These are phyloP conservation scores for Rutstroemia sp. DNA, from an alignment of 2,329 filamentous ascomycete genomes.

Conservation along the genomic window DNA sequence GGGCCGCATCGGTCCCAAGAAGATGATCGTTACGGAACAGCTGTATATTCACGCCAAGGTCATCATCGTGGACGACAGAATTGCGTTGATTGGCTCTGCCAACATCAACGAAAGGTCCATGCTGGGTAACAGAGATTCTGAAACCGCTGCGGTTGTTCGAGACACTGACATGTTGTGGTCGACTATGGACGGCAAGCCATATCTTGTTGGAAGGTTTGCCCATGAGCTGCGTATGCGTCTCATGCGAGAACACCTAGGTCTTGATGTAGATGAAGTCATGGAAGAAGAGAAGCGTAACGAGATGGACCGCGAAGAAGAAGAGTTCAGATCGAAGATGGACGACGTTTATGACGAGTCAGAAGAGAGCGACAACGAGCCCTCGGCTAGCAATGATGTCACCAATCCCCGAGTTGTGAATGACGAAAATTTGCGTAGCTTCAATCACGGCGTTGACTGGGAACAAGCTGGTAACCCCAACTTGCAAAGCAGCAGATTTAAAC, in stretches of 20 bases:
- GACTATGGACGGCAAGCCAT: constrained; percentile 83
- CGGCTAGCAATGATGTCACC: constrained; percentile 19
- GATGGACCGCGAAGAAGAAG: constrained; percentile 44
- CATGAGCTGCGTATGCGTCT: constrained; percentile 87
- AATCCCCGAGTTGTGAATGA: constrained; percentile 41
- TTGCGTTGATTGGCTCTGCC: constrained; percentile 90
- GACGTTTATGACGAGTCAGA: constrained; percentile 50
- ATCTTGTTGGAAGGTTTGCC: constrained; percentile 84
- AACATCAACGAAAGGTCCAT: constrained; percentile 99
- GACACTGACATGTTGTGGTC: constrained; percentile 92
- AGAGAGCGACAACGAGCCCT: constrained; percentile 7
- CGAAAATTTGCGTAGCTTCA: constrained; percentile 59
- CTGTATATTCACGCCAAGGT: constrained; percentile 97
- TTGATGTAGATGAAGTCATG: constrained; percentile 86
- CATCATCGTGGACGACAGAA: constrained; percentile 90
- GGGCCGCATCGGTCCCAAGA: constrained; percentile 80
- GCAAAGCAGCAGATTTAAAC: constrained; percentile 37
- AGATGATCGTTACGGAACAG: constrained; percentile 85
- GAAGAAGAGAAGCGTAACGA: constrained; percentile 69
- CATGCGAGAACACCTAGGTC: constrained; percentile 94
- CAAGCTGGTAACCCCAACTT: constrained; percentile 29
- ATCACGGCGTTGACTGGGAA: constrained; percentile 56
- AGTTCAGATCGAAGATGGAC: constrained; percentile 53
- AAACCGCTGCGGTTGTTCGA: constrained; percentile 81
- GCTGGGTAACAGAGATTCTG: constrained; percentile 85